Evolutionary conservation across 371 early-diverging fungal species (phyloP).

Genomic region (Choanephora cucurbitarum): DNA sequence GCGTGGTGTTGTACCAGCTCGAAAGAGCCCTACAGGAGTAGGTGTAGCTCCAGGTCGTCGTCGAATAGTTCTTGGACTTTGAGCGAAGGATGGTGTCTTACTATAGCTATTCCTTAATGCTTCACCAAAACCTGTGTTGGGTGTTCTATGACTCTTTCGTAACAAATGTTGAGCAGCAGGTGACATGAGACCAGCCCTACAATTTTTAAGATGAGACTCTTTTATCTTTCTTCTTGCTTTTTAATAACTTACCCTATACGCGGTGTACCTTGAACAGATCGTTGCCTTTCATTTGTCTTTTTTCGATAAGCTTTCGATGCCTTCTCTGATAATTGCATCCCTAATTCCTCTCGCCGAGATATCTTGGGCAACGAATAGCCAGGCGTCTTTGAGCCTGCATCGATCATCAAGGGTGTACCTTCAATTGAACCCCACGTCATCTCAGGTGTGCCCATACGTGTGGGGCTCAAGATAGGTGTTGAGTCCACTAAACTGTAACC

Average conservation of each 20-base stretch:
- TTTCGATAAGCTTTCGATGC: constrained; percentile 61
- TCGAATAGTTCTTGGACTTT: constrained; percentile 1
- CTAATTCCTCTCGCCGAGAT: constrained; percentile 67
- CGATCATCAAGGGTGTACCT: constrained; percentile 62
- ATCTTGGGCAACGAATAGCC: constrained; percentile 66
- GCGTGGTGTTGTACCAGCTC: constrained; percentile 38
- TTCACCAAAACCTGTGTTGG: constrained; percentile 30
- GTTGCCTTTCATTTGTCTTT: constrained; percentile 26
- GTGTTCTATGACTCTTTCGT: constrained; percentile 30
- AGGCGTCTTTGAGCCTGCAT: constrained; percentile 46
- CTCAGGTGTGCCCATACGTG: constrained; percentile 50
- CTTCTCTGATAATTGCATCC: constrained; percentile 63
- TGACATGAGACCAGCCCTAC: constrained; percentile 40
- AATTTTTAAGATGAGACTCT: neutral
- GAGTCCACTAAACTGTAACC: constrained; percentile 69
- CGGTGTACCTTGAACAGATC: constrained; percentile 31
- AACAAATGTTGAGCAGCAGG: constrained; percentile 52
- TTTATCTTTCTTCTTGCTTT: neutral
- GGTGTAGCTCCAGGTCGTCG: constrained; percentile 29
- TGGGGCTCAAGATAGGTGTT: constrained; percentile 68
- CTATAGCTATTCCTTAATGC: constrained; percentile 45
- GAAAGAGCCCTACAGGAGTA: constrained; percentile 38
- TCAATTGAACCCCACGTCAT: constrained; percentile 88
- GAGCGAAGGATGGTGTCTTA: constrained; percentile 7
- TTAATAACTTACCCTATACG: constrained; percentile 33